Evolutionary conservation across 495 filamentous ascomycete species (phyloP), one percentile per base, ranked within the genome.

Genomic region (Trichoderma orchidacearum): DNA sequence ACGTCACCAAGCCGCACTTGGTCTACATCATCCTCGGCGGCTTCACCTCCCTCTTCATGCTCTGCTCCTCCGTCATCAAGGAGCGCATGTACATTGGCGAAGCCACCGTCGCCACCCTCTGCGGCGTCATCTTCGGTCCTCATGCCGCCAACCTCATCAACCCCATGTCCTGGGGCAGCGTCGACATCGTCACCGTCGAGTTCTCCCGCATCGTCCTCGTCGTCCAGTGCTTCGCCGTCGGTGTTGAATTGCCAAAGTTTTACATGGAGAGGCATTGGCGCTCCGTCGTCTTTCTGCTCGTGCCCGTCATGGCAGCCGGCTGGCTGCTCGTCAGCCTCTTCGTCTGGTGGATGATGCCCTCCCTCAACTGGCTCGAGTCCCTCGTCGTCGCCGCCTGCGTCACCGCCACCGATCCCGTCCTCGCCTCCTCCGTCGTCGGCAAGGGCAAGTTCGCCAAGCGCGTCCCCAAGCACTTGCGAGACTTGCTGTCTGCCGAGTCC

Each of bases 191-290:
- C 64, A 97, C 94, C 3, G 82, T 97, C 56, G 94, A 99, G 67
- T 96, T 91, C 76, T 96, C 92, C 11, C 85, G 94, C 57, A 91
- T 99, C 62, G 94, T 99, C 58, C 80, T 99, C 31, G 94, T 97
- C 55, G 94, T 99, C 34, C 94, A 99, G 76, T 99, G 94, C 77
- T 99, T 99, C 68, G 94, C 94, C 71, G 89, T 99, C 57, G 94
- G 94, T 25, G 94, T 99, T 75, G 94, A 99, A 72, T 79, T 99
- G 78, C 94, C 94, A 51, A 92, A 92, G 70, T 83, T 81, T 66
- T 99, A 97, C 72, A 97, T 99, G 94, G 92, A 96, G 64, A 85
- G 83, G 59, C 94, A 99, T 69, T 99, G 94, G 94, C 85, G 82
- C 64, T 96, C 92, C 5, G 92, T 99, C 58, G 72, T 85, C 3